Conservation (phyloP, 352 stramenopile species). For the Phytophthora parvispora region DNA sequence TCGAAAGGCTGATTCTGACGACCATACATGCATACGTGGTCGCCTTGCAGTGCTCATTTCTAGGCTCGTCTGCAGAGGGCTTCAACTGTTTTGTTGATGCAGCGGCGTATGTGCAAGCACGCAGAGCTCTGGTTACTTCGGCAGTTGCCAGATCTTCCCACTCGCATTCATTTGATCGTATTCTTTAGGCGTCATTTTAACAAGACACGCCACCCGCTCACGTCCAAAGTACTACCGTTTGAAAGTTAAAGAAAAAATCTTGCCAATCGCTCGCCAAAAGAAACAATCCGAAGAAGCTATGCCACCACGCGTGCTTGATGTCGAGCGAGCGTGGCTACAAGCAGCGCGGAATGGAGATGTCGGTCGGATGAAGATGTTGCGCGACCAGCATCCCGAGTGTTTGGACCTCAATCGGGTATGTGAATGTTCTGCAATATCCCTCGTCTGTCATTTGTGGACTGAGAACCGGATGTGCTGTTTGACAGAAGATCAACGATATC, state of each 20-base stretch:
- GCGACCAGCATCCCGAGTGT: not conserved
- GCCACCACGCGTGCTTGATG: not conserved
- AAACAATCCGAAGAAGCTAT: not conserved
- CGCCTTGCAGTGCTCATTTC: not conserved
- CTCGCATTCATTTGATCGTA: not conserved
- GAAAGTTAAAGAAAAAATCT: not conserved
- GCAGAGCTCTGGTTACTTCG: not conserved
- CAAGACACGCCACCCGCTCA: not conserved
- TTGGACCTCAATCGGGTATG: conserved; percentile 11
- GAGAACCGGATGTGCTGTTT: not conserved
- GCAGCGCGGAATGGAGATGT: conserved; percentile 10
- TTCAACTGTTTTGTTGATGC: conserved; percentile 11
- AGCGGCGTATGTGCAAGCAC: not conserved
- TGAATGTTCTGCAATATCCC: not conserved
- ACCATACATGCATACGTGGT: too few relatives aligned
- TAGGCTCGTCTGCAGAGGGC: conserved; percentile 9
- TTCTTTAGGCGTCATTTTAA: not conserved
- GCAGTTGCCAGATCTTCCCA: not conserved
- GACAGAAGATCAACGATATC: not conserved
- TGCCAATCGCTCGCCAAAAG: not conserved
- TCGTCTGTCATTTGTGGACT: not conserved
- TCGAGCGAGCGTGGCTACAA: conserved; percentile 4
- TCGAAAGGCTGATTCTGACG: too few relatives aligned
- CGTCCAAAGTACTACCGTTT: not conserved
- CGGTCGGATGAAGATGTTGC: conserved; percentile 8